Base-by-base conservation (phyloP, 2,329 filamentous ascomycete genomes). In the Cordyceps farinosa region DNA sequence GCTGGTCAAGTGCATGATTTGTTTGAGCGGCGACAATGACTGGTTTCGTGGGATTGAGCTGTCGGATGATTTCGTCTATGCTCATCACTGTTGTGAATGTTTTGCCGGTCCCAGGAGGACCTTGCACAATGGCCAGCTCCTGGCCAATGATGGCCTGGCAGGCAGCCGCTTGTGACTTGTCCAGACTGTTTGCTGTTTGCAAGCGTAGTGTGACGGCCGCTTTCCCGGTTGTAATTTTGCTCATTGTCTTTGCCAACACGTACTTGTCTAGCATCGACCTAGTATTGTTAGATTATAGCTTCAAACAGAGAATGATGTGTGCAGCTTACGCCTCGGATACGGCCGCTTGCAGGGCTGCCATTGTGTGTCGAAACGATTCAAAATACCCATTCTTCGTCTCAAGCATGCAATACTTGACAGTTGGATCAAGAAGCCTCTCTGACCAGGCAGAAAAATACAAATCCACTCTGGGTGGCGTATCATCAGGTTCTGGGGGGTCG, bases 1-100 rank as follows among this genome's bases (percentile, higher is more conserved):
- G 79, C 71, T 97, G 92, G 68, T 97, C 92, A 0, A 97, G 78
- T 0, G 92, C 92, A 74, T 97, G 92, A 64, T 97, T 97, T 0
- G 92, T 97, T 69, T 97, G 92, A 8, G 91, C 92, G 0, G 92
- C 84, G 3, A 97, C 80, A 27, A 97, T 81, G 36, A 97, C 87
- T 0, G 90, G 90, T 69, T 85, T 81, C 60, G 93, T 77, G 1
- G 88, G 79, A 53, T 84, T 85, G 6, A 30, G 29, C 9, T 44
- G 42, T 5, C 60, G 42, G 1, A 75, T 57, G 3, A 69, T 66
- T 36, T 71, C 74, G 15, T 73, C 67, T 10, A 97, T 73, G 0
- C 89, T 89, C 32, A 87, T 78, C 2, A 94, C 85, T 0, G 91
- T 95, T 0, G 92, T 89, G 67, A 89, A 89, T 0, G 93, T 97